Percentiles rank a stretch among this genome's conserved stretches.
These are phyloP conservation scores for Ogataea wickerhamii DNA, from an alignment of 805 yeast species.

Conservation along the genomic window DNA sequence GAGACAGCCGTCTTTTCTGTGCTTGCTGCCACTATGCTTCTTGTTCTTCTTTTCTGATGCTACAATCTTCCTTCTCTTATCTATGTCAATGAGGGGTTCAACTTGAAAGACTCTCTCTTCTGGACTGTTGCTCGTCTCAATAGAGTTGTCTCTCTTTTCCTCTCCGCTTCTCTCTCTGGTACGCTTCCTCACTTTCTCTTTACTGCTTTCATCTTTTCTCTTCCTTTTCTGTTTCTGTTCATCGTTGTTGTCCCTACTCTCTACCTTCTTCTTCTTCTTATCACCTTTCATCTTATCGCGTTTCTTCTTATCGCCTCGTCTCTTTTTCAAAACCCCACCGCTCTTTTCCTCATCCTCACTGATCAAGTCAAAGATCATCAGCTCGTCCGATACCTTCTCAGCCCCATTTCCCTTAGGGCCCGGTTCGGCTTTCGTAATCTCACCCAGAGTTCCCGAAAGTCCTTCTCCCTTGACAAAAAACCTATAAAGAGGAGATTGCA, in stretches of 20 bases:
- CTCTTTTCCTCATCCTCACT: conserved; percentile 13
- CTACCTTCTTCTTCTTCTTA: conserved; percentile 27
- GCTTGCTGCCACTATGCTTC: no score
- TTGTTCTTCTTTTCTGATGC: no score
- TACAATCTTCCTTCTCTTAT: no score
- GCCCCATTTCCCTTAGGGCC: conserved; percentile 14
- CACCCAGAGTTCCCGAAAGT: conserved; percentile 65
- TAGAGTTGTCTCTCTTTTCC: no score
- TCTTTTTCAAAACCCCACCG: conserved; percentile 9
- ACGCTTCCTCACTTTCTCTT: conserved; percentile 8
- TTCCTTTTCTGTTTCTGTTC: conserved; percentile 23
- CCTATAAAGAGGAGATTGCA: conserved; percentile 69
- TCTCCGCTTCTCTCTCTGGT: no score
- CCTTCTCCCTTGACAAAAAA: conserved; percentile 90
- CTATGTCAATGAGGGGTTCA: no score
- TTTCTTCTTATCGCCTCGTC: conserved; percentile 17
- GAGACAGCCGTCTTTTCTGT: no score
- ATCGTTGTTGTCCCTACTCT: conserved; percentile 22
- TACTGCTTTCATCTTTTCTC: conserved; percentile 22
- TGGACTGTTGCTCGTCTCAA: no score
- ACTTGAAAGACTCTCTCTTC: no score
- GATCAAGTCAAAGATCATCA: conserved; percentile 20
- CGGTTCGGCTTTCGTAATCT: conserved; percentile 5
- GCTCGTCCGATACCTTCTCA: conserved; percentile 13
- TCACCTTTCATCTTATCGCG: conserved; percentile 20